Evolutionary conservation across 2,329 filamentous ascomycete species (phyloP).

Genomic region (Claviceps maximensis): DNA sequence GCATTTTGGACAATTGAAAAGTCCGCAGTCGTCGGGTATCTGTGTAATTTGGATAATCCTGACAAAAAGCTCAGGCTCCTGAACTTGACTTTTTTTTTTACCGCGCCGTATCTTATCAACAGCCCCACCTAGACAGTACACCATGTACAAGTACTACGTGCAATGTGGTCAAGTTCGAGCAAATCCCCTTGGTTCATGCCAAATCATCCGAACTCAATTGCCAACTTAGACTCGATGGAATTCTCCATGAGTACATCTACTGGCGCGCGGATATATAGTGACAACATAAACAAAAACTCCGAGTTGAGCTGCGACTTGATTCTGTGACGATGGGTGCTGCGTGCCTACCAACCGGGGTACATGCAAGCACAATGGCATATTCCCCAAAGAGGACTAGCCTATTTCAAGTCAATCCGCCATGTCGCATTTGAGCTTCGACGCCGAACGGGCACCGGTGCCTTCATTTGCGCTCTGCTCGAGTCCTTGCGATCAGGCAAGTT

Average conservation of each 20-base stretch:
- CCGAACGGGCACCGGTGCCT: no score
- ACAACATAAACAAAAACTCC: neutral
- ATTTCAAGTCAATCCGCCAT: neutral
- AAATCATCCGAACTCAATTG: neutral
- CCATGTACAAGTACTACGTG: neutral
- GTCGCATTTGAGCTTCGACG: no score
- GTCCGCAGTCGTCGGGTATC: neutral
- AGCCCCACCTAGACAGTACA: constrained; percentile 1
- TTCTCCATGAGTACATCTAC: neutral
- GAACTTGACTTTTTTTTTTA: constrained; percentile 8
- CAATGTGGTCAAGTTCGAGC: neutral
- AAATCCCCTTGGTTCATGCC: neutral
- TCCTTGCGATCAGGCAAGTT: neutral
- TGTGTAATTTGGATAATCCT: neutral
- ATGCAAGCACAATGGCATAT: neutral
- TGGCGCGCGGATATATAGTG: neutral
- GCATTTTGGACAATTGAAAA: constrained; percentile 13
- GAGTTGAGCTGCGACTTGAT: neutral
- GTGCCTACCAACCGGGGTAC: neutral
- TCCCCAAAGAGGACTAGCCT: neutral
- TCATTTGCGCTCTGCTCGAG: neutral
- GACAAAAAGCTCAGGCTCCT: neutral
- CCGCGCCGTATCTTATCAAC: constrained; percentile 9
- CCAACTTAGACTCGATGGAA: neutral
- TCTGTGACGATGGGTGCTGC: neutral